Evolutionary conservation across 2,329 filamentous ascomycete genomes (phyloP), one percentile per base, ranked within the genome.

Genomic region (Myriosclerotinia duriaeana): DNA sequence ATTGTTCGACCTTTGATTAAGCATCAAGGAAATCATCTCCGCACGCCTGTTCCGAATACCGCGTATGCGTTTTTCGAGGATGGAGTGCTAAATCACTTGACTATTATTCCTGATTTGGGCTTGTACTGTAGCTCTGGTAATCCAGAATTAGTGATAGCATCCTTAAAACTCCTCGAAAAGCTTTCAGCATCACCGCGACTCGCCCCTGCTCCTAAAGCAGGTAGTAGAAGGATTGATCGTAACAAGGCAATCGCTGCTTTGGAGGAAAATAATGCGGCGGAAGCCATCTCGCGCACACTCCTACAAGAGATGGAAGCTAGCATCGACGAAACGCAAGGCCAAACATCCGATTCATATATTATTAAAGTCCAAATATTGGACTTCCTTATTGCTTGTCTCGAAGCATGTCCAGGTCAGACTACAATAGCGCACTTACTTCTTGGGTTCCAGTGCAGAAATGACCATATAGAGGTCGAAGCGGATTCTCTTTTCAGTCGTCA

Each of bases 21-120:
- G 75, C 82, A 84, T 44, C 86, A 92, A 66, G 80, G 85, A 26
- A 84, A 83, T 38, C 80, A 84, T 58, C 84, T 86, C 61, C 82
- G 85, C 38, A 79, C 82, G 11, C 83, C 85, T 5, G 88, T 95
- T 30, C 85, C 89, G 0, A 92, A 91, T 72, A 85, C 89, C 7
- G 88, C 92, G 0, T 90, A 94, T 71, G 84, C 90, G n/a, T 93
- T 90, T 0, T 94, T 99, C 73, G 94, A 98, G 76, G 96, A 99
- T 74, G 93, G 92, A 9, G 82, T 99, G 26, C 83, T 97, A 50
- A 92, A 89, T 67, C 89, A 95, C 72, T 80, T 99, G 38, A 83
- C 85, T 53, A 80, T 97, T 8, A 85, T 98, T 52, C 88, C 93
- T 4, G 89, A 95, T 71, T 81, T 99, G 34, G 93, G 93, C 40